A percentile compares a stretch with the other conserved stretches of the same genome.
Evolutionary conservation across 192 early-diverging fungal genomes (phyloP).

Genomic region (Dispira simplex): DNA sequence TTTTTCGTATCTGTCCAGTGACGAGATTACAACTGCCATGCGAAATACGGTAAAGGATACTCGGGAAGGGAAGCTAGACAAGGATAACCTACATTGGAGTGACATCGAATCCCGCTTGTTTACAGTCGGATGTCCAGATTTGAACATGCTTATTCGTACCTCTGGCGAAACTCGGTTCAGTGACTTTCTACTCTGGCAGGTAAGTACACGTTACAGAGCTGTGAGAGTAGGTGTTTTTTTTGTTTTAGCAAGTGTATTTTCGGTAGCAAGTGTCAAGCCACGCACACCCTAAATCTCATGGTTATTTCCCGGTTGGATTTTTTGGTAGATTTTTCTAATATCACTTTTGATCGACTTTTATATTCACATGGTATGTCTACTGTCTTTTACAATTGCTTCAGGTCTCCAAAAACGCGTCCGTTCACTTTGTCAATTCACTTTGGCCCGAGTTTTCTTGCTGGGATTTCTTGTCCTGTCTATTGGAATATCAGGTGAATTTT

Average conservation of each 20-base stretch:
- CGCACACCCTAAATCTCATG: background rate
- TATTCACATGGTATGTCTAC: background rate
- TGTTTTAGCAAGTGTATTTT: background rate
- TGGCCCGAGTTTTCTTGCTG: constrained; percentile 96
- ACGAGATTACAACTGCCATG: constrained; percentile 74
- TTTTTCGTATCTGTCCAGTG: constrained; percentile 79
- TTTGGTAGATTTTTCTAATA: background rate
- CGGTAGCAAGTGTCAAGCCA: no score
- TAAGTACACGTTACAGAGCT: constrained; percentile 7
- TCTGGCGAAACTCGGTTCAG: constrained; percentile 91
- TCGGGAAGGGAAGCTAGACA: constrained; percentile 29
- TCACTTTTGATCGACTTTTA: background rate
- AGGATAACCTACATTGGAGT: constrained; percentile 15
- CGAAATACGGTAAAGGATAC: constrained; percentile 37
- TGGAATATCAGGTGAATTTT: constrained; percentile 56
- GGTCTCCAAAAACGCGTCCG: constrained; percentile 42
- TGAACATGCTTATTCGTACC: constrained; percentile 86
- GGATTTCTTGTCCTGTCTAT: constrained; percentile 62
- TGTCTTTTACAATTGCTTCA: background rate
- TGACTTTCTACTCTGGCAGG: constrained; percentile 93
- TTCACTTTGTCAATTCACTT: constrained; percentile 75
- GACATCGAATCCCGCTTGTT: constrained; percentile 42
- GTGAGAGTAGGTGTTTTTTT: no score
- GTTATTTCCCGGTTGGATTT: background rate
- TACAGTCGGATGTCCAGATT: constrained; percentile 41